These are phyloP conservation scores for Hypoxylon sp. DNA, from an alignment of 2,329 filamentous ascomycete genomes.

Conservation along the genomic window DNA sequence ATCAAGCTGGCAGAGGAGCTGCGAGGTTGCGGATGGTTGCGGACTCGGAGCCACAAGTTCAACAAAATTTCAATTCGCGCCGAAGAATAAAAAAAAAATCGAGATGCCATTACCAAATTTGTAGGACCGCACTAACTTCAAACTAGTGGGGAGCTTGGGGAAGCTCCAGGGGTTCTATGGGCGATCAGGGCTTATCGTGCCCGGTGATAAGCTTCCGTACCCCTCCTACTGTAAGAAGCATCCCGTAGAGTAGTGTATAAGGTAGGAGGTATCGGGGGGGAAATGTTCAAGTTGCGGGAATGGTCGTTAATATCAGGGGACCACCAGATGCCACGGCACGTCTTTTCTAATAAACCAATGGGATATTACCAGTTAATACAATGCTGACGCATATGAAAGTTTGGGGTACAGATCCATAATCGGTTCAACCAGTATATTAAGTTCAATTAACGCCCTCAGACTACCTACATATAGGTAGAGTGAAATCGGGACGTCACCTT, in stretches of 20 bases:
- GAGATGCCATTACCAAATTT: constrained; percentile 32
- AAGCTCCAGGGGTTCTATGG: constrained; percentile 24
- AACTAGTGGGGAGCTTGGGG: constrained; percentile 37
- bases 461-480: not conserved
- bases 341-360: not conserved
- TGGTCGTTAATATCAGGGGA: constrained; percentile 3
- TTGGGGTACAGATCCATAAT: not conserved
- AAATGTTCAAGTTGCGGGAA: not conserved
- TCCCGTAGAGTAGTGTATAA: constrained; percentile 2
- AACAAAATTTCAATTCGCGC: constrained; percentile 44
- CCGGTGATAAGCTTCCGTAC: constrained; percentile 31
- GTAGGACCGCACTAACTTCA: constrained; percentile 26
- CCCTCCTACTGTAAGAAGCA: constrained; percentile 15
- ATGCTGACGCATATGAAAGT: not conserved
- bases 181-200: constrained; percentile 35
- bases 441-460: not conserved
- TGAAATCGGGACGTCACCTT: constrained; percentile 2
- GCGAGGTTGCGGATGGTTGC: constrained; percentile 24
- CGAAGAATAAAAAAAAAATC: constrained; percentile 40
- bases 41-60: constrained; percentile 36
- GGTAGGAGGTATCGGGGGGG: not conserved
- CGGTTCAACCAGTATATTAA: not conserved
- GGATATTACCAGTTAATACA: not conserved
- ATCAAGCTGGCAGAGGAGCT: constrained; percentile 18
- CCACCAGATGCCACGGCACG: not conserved